phyloP scores from a whole-genome alignment of 2,329 filamentous ascomycete genomes.

The Fusarium sp. region DNA sequence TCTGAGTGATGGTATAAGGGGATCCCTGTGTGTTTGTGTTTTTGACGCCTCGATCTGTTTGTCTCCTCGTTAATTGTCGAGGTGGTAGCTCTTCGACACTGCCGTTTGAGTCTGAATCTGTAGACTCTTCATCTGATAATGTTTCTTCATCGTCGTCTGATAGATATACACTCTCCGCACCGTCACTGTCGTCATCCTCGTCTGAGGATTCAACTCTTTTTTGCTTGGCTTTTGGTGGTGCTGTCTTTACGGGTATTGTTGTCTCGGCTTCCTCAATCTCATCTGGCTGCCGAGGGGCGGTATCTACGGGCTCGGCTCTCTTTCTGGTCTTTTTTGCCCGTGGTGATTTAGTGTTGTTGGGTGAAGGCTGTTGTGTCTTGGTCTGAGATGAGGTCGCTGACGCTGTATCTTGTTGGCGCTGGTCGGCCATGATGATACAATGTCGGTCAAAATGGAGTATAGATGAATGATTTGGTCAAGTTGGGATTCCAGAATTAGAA shows the following conservation, averaged over 20 bases:
- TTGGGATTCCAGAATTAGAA: not conserved
- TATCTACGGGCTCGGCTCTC: not conserved
- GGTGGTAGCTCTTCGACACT: slow-evolving; percentile 27
- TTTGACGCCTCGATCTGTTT: slow-evolving; percentile 13
- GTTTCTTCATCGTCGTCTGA: slow-evolving; percentile 30
- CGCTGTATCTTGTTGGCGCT: slow-evolving; percentile 10
- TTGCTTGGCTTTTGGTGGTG: slow-evolving; percentile 10
- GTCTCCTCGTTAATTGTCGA: slow-evolving; percentile 26
- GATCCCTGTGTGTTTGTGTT: not conserved
- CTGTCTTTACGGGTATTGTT: slow-evolving; percentile 9
- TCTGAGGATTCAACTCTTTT: slow-evolving; percentile 24
- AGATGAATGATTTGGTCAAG: not conserved
- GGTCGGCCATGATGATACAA: slow-evolving; percentile 17
- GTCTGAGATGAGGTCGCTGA: slow-evolving; percentile 16
- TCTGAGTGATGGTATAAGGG: slow-evolving; percentile 34
- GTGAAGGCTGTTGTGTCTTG: slow-evolving; percentile 7
- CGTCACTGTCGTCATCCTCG: slow-evolving; percentile 23
- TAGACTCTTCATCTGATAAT: slow-evolving; percentile 29
- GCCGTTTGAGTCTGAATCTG: slow-evolving; percentile 25
- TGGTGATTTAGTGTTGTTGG: slow-evolving; percentile 8
- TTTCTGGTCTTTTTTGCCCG: slow-evolving; percentile 6
- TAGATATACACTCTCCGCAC: slow-evolving; percentile 38
- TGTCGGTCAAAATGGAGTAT: not conserved
- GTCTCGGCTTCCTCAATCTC: slow-evolving; percentile 36
- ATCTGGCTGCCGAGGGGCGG: slow-evolving; percentile 24